Evolutionary conservation across 2,329 filamentous ascomycete species (phyloP), one percentile per base, ranked within the genome.

Genomic region (Fusarium longipes): DNA sequence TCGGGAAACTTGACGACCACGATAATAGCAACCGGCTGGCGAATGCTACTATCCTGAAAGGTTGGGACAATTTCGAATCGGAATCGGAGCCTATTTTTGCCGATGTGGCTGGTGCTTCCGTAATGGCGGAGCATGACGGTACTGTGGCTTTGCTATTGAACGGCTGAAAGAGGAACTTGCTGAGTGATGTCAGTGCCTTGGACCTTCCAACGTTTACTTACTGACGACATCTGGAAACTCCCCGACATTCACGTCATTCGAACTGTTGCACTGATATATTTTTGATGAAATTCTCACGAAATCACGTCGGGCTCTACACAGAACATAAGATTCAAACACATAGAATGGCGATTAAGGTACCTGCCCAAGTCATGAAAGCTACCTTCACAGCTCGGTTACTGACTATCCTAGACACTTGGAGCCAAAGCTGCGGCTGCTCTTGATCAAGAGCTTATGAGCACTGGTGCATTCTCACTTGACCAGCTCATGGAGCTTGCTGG

Each of bases 401-500:
- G 38, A 66, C 24, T 55, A 24, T 58, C 33, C 27, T 54, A 96
- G 93, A 97, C 93, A 25, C 86, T 99, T 25, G 91, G 90, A 11
- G 90, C 95, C 39, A 93, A 96, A 80, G 92, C 93, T 67, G 96
- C 96, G 0, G 91, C 92, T 0, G 91, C 93, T 45, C 86, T 99
- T 18, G 96, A 99, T 77, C 90, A 92, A 78, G 95, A 99, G 77
- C 89, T 99, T 65, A 98, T 99, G 94, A 92, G 88, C 75, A 87
- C 87, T 12, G 88, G 89, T 1, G 93, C 92, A 10, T 99, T 97
- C 80, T 97, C 93, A 12, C 87, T 99, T 55, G 96, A 98, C 76
- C 96, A 99, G 79, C 83, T 99, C 47, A 98, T 99, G 96, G 96
- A 98, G 77, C 82, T 99, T 9, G 96, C 96, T 40, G 96, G 96